Evolutionary conservation across 352 stramenopile genomes (phyloP), one percentile per base, ranked within the genome.

Genomic region (Globisporangium cederbergense): DNA sequence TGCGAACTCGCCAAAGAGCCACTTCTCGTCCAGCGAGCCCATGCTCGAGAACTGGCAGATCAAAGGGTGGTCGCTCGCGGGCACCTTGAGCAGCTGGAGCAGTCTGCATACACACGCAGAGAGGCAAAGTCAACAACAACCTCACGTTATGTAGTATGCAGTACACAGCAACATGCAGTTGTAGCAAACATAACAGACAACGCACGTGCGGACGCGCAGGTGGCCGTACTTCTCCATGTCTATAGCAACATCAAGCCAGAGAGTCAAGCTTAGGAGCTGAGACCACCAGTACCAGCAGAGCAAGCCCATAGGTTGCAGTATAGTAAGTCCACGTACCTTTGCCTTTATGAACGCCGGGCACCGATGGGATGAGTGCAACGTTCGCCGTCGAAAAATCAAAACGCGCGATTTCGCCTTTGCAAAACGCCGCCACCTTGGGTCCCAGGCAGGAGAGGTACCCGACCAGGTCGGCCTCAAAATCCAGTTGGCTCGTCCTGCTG

Each of bases 1-100:
- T 5, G 72, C 60, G 65, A 95, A 92, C 65, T 95, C 86, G 0
- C 78, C 77, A 52, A 89, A 93, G 11, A 95, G 68, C 86, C 86
- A 95, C 62, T 90, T 90, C 40, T 93, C 84, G 28, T 91, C 81
- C 18, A 95, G 69, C 11, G 86, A 95, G 0, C 86, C 86, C 30
- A 93, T 62, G 59, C 86, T 95, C 1, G 86, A 95, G 65, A 91
- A 92, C 83, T 95, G 84, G 47, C 82, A 91, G 20, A 93, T 81
- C 32, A 93, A 62, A 16, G 84, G 84, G 28, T 93, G 74, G 55
- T 88, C 77, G 42, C 78, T 86, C 14, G 49, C 38, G 13, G 76
- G 72, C 11, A 80, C 66, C 20, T 83, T 70, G 25, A 86, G 74
- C 58, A 75, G 60, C 58, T 85, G 70, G 11, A 93, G 55, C 22